Evolutionary conservation across 2,329 filamentous ascomycete genomes (phyloP), one percentile per base, ranked within the genome.

Genomic region (Blastomyces emzantsi): DNA sequence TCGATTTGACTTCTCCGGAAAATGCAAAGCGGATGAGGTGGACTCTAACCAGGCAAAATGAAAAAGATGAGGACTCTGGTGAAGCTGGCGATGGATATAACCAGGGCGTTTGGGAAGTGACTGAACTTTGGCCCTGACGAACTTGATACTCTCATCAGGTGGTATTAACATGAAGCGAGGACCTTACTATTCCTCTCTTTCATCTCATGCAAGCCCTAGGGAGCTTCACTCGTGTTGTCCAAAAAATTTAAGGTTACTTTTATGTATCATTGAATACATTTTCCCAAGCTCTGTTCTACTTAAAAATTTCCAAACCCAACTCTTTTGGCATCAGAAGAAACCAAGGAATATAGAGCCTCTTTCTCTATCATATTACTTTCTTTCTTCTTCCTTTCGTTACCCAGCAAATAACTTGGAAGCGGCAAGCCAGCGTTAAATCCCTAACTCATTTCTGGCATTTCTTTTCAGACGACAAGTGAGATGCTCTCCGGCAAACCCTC

Each of bases 1-100:
- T 89, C 19, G 89, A 94, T 73, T 75, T 95, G 62, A 86, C 83
- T 63, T 83, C 90, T 71, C 84, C 87, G 0, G 81, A 82, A 57
- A 83, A 83, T 65, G 80, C 81, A 15, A 79, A 82, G 67, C 81
- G 92, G 70, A 89, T 86, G 80, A 78, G 84, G 65, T 93, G 92
- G 76, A 86, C 81, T 33, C 83, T 85, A 68, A 79, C 82, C 6
- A 74, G 76, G 75, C 77, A 63, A 76, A 73, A 19, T 51, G 49
- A 51, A 71, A 70, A 45, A 75, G 75, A 77, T 60, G 77, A 75
- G 25, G 73, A 69, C 11, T 8, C 25, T 8, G 30, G 13, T n/a
- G 41, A 9, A n/a, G 15, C 57, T 39, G 25, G 15, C 15, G 2
- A 9, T 19, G 22, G n/a, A 6, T 39, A 25, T 28, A 69, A 70